phyloP scores from a whole-genome alignment of 768 basidiomycete species.

The Suillus bovinus region DNA sequence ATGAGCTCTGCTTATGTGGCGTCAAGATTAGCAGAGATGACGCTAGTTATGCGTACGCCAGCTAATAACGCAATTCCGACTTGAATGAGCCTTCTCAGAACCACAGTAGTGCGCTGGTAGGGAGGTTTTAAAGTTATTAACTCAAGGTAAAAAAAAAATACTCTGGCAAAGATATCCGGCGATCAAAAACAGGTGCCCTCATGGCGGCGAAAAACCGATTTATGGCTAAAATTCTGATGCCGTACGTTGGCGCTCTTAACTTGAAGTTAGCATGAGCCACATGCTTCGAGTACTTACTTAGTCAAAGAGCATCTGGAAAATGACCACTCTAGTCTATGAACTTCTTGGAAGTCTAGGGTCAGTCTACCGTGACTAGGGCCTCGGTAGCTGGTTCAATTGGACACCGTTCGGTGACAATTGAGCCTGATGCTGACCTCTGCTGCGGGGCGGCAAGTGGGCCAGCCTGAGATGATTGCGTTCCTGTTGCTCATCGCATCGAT shows the following conservation, averaged over 20 bases:
- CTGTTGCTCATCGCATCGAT: not conserved
- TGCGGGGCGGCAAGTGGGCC: not conserved
- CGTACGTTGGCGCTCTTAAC: not conserved
- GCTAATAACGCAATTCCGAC: slow-evolving; percentile 4
- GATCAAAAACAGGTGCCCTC: not conserved
- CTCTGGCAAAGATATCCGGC: not conserved
- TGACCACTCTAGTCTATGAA: not conserved
- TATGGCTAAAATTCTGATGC: not conserved
- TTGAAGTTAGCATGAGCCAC: too few relatives aligned
- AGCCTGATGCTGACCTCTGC: not conserved
- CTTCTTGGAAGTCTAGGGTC: not conserved
- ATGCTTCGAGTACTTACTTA: not conserved
- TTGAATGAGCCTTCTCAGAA: slow-evolving; percentile 1
- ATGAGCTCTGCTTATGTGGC: not conserved
- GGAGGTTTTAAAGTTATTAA: not conserved
- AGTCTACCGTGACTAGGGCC: not conserved
- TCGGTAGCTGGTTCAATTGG: not conserved
- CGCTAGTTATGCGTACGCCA: slow-evolving; percentile 1
- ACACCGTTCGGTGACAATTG: not conserved
- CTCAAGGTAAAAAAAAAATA: not conserved
- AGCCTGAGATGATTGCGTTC: not conserved
- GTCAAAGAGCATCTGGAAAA: not conserved
- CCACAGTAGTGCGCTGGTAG: slow-evolving; percentile 15
- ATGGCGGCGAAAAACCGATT: not conserved
- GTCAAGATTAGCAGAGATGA: not conserved